Base-by-base conservation (phyloP, 148 eudicot species). In the Mesembryanthemum crystallinum region DNA sequence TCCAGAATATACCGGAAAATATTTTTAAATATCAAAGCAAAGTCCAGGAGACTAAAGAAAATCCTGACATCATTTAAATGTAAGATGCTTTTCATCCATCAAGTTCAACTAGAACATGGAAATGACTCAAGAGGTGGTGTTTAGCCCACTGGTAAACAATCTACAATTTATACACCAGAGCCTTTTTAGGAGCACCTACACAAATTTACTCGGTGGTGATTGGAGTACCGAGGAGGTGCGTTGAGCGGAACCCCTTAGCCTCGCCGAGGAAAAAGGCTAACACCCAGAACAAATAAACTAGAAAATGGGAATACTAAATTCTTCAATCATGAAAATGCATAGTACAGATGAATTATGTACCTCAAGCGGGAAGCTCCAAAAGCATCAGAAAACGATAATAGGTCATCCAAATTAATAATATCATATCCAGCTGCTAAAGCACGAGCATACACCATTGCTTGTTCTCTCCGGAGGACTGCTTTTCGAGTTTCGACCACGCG, bases 391-490 rank as follows among this genome's bases (percentile, higher is more conserved):
- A 93, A 93, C 47, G 77, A 77, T 58, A 91, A 58, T 67, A 93
- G 93, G 72, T 88, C 90, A 29, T 87, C 87, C 70, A 91, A 76
- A 70, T 80, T 74, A 74, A 89, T 92, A 74, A 87, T 79, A 78
- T 93, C 93, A 84, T 71, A 93, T 23, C 96, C 98, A 68, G 92
- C 94, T 64, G 89, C 96, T 71, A 90, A 75, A 68, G 98, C 90
- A 71, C 98, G 92, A 49, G 98, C 98, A 81, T 86, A 91, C 33
- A 88, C 96, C 98, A 93, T 93, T 64, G 98, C 93, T 76, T 91
- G 96, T 75, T 93, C 98, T 83, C 86, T 93, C 75, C 81, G 78
- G 70, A 91, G 91, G 43, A 91, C 88, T 32, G 85, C 87, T 77
- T 86, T 93, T 67, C 98, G 88, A 75, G 88, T 86, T 72, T 93